phyloP scores from a whole-genome alignment of 306 rosid species.

The Quercus dentata region DNA sequence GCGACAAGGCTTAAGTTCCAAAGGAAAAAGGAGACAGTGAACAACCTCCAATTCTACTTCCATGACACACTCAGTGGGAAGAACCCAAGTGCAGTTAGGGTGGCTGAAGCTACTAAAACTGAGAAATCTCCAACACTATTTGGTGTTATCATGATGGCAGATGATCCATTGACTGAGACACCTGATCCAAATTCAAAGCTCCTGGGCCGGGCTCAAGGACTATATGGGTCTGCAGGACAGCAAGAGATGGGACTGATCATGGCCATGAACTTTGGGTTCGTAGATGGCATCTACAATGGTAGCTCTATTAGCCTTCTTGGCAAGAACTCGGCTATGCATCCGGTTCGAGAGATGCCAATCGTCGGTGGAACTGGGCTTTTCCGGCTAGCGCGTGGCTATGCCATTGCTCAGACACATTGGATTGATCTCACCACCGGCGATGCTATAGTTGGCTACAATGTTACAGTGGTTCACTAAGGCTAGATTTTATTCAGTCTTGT shows the following conservation, averaged over 20 bases:
- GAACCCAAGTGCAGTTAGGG: slow-evolving; percentile 57
- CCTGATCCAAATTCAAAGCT: slow-evolving; percentile 65
- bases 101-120: slow-evolving; percentile 44
- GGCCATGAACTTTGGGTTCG: slow-evolving; percentile 58
- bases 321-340: slow-evolving; percentile 44
- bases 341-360: slow-evolving; percentile 64
- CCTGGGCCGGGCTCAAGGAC: slow-evolving; percentile 77
- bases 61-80: slow-evolving; percentile 74
- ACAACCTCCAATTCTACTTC: slow-evolving; percentile 76
- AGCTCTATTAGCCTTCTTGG: slow-evolving; percentile 67
- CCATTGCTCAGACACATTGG: slow-evolving; percentile 61
- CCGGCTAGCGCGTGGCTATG: slow-evolving; percentile 76
- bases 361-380: slow-evolving; percentile 81
- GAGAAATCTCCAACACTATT: slow-evolving; percentile 41
- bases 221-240: slow-evolving; percentile 62
- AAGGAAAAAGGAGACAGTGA: slow-evolving; percentile 31
- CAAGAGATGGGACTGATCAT: slow-evolving; percentile 56
- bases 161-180: slow-evolving; percentile 70
- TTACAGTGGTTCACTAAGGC: slow-evolving; percentile 57
- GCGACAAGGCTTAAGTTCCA: slow-evolving; percentile 5
- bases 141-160: slow-evolving; percentile 59
- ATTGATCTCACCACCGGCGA: slow-evolving; percentile 39
- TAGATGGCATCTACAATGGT: slow-evolving; percentile 53
- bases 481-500: background rate
- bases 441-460: slow-evolving; percentile 76